Evolutionary conservation across 179 eudicot genomes (phyloP).

Genomic region (Silene coronaria): DNA sequence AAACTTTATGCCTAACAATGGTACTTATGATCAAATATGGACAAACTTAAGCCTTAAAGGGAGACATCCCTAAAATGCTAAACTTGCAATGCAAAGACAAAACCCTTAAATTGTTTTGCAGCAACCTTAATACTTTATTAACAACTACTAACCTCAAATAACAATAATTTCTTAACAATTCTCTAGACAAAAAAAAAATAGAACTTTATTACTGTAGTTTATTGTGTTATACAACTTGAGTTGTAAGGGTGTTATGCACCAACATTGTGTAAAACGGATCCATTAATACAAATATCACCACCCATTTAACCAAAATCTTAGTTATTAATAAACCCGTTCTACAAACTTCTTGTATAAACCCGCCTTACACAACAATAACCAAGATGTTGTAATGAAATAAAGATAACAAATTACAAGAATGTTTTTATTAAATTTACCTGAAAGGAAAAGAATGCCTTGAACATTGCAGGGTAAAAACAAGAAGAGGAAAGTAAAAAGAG

Average conservation of each 20-base stretch:
- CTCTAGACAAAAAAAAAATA: constrained; percentile 6
- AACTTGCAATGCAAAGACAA: neutral
- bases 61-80: too few species aligned
- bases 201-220: too few species aligned
- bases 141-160: too few species aligned
- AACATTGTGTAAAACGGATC: too few species aligned
- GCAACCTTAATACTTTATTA: constrained; percentile 1
- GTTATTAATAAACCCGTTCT: too few species aligned
- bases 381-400: neutral
- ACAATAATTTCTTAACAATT: too few species aligned
- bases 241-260: too few species aligned
- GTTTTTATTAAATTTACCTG: constrained; percentile 12
- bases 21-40: neutral
- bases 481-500: neutral
- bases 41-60: too few species aligned
- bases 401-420: constrained; percentile 5
- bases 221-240: neutral
- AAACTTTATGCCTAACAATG: neutral
- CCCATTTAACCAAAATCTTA: too few species aligned
- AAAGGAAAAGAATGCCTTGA: constrained; percentile 30
- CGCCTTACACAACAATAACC: neutral
- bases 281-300: too few species aligned
- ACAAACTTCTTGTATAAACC: neutral
- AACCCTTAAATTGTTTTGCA: neutral
- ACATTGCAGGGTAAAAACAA: constrained; percentile 29